Evolutionary conservation across 139 green algal species (phyloP).

Genomic region (Edaphochlamys debaryana): DNA sequence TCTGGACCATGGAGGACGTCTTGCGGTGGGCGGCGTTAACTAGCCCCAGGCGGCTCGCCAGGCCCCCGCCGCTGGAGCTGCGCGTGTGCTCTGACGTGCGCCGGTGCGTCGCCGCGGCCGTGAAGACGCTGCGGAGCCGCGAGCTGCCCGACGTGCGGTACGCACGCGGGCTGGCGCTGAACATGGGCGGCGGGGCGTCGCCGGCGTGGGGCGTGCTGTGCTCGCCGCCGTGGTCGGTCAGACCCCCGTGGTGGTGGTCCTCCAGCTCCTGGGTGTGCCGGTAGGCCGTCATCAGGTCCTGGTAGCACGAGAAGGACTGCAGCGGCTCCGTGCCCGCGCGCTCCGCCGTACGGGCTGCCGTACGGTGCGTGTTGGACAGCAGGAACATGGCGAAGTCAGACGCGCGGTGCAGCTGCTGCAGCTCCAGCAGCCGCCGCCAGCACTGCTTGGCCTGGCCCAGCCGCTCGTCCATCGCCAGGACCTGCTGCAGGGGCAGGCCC

Average conservation of each 20-base stretch:
- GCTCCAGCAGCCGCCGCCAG: slow-evolving; percentile 24
- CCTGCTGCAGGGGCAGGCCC: background rate
- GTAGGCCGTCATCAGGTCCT: background rate
- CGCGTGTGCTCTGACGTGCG: background rate
- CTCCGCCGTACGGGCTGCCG: background rate
- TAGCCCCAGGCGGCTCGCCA: too few relatives aligned
- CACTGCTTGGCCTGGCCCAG: background rate
- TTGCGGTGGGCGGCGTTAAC: background rate
- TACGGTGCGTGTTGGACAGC: slow-evolving; percentile 21
- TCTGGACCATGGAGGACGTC: slow-evolving; percentile 16
- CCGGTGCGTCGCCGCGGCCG: too few relatives aligned
- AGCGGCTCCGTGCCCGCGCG: background rate
- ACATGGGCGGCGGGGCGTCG: background rate
- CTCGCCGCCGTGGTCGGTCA: too few relatives aligned
- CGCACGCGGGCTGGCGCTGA: background rate
- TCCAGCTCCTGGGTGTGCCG: background rate
- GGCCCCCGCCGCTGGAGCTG: background rate
- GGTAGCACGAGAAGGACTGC: background rate
- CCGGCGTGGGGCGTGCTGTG: too few relatives aligned
- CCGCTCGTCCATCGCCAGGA: background rate
- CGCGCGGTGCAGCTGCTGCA: slow-evolving; percentile 35
- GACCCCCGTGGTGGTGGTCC: background rate
- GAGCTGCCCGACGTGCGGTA: background rate
- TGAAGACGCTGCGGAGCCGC: background rate
- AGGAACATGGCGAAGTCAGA: slow-evolving; percentile 56